phyloP scores from a whole-genome alignment of 345 rosid genomes.

The Pseudoturritis turrita region DNA sequence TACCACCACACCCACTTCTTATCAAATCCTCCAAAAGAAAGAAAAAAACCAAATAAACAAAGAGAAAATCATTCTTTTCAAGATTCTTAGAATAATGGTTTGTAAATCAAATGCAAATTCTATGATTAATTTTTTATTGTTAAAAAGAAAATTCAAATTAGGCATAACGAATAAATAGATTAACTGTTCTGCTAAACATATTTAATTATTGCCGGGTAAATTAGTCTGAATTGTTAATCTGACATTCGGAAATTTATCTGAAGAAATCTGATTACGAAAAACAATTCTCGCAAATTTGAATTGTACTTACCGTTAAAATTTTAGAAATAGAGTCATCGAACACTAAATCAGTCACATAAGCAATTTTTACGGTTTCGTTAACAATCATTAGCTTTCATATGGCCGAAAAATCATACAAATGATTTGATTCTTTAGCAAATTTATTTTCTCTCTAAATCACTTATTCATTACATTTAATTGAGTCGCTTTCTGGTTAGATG shows the following conservation, averaged over 20 bases:
- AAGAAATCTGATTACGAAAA: not conserved
- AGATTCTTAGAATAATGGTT: slow-evolving; percentile 6
- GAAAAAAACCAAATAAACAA: not conserved
- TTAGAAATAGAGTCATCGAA: not conserved
- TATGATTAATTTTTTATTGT: not conserved
- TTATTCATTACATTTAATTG: not conserved
- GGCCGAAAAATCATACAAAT: not conserved
- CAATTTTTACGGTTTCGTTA: not conserved
- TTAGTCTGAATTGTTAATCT: not conserved
- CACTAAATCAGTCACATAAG: not conserved
- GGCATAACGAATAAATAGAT: not conserved
- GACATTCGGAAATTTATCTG: not conserved
- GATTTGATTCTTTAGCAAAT: not conserved
- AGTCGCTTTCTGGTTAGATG: slow-evolving; percentile 26
- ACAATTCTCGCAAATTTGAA: not conserved
- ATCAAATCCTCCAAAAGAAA: slow-evolving; percentile 12
- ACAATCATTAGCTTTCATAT: not conserved
- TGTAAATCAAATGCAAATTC: not conserved
- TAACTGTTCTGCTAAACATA: not conserved
- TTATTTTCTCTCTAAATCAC: not conserved
- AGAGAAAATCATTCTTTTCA: slow-evolving; percentile 3
- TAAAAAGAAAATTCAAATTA: not conserved
- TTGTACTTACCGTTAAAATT: not conserved
- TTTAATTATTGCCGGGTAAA: not conserved
- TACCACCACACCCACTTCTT: slow-evolving; percentile 31